A percentile compares a stretch with the other conserved stretches of the same genome.
Conservation (phyloP, 306 rosid species). For the Dalbergia cultrata region DNA sequence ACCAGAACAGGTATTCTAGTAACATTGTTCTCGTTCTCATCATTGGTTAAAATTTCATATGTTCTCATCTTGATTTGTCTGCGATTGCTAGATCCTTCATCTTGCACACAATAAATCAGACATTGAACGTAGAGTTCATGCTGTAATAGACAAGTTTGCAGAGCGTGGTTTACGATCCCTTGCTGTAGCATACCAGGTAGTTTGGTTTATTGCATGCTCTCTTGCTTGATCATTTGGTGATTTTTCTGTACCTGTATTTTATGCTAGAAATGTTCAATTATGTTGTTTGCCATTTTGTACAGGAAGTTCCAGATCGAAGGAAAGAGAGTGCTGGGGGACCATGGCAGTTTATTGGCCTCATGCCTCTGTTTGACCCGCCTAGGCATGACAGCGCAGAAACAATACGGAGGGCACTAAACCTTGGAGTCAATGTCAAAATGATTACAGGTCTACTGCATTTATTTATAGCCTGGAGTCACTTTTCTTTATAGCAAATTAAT, state of each 20-base stretch:
- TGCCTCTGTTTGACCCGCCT: constrained; percentile 99
- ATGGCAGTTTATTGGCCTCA: constrained; percentile 93
- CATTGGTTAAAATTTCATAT: not conserved
- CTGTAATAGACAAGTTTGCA: constrained; percentile 93
- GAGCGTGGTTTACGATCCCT: constrained; percentile 97
- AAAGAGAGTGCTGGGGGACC: constrained; percentile 95
- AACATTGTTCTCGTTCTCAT: constrained; percentile 1
- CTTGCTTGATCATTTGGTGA: constrained; percentile 33
- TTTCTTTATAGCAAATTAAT: constrained; percentile 19
- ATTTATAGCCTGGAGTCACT: not conserved
- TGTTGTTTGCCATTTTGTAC: constrained; percentile 43
- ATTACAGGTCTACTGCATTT: constrained; percentile 73
- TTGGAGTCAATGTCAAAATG: constrained; percentile 99
- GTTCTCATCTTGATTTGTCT: constrained; percentile 42
- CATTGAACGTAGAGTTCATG: constrained; percentile 90
- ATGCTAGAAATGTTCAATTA: constrained; percentile 15
- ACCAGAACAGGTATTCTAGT: constrained; percentile 84
- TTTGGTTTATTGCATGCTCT: constrained; percentile 3
- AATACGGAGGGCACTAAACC: constrained; percentile 92
- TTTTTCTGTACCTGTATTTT: constrained; percentile 13
- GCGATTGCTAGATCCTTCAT: constrained; percentile 74
- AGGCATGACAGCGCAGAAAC: constrained; percentile 99
- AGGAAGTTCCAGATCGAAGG: constrained; percentile 96
- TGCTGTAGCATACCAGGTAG: constrained; percentile 97
- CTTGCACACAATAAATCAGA: constrained; percentile 91